Conservation (phyloP, 2,329 filamentous ascomycete species). For the Capronia americana region DNA sequence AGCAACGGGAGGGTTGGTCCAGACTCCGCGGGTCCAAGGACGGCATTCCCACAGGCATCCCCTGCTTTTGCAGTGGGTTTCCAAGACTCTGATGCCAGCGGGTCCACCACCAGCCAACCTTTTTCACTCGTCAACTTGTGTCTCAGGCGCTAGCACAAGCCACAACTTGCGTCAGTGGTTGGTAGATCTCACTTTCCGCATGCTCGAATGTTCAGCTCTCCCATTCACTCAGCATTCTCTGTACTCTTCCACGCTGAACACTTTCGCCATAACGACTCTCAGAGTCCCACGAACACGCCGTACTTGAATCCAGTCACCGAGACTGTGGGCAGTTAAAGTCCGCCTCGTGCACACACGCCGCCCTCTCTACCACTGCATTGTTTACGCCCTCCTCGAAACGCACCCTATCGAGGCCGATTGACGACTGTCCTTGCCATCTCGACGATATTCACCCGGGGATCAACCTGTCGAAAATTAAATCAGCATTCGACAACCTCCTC, state of each 20-base stretch:
- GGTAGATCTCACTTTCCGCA: conserved; percentile 18
- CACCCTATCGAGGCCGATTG: not conserved
- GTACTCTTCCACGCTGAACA: not conserved
- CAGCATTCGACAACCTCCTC: not conserved
- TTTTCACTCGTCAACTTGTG: conserved; percentile 9
- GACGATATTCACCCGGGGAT: not conserved
- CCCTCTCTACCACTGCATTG: not conserved
- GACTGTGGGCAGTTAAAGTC: not conserved
- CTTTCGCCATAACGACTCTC: not conserved
- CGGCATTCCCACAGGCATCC: not conserved
- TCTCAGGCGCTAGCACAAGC: conserved; percentile 29
- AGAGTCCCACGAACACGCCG: not conserved
- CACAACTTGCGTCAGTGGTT: conserved; percentile 37
- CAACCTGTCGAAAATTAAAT: not conserved
- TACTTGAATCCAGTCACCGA: not conserved
- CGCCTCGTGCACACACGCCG: not conserved
- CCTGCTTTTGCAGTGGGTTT: conserved; percentile 17
- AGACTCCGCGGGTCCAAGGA: conserved; percentile 13
- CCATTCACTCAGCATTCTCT: not conserved
- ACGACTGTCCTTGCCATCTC: not conserved
- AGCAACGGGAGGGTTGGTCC: conserved; percentile 24
- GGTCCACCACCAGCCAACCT: conserved; percentile 24
- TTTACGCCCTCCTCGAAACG: not conserved
- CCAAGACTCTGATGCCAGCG: conserved; percentile 5
- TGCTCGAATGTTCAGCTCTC: conserved; percentile 15